Conservation (phyloP, 2,329 filamentous ascomycete genomes). For the Colletotrichum viniferum region DNA sequence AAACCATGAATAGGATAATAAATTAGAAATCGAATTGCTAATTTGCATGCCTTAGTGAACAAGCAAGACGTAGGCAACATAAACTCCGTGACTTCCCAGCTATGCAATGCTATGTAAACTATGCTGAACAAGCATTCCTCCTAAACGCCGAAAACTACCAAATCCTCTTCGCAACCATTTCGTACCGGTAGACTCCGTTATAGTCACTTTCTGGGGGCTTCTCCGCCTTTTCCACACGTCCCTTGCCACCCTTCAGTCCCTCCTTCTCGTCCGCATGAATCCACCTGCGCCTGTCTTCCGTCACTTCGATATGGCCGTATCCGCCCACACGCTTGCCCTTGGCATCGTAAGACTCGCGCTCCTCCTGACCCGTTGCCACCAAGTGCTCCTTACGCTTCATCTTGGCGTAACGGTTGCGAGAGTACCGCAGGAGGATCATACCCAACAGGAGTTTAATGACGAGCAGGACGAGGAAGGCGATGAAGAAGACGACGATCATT, state of each 20-base stretch:
- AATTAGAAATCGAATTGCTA: not conserved
- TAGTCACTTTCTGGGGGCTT: conserved; percentile 52
- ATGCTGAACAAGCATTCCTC: not conserved
- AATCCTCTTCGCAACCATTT: conserved; percentile 96
- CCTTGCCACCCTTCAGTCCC: conserved; percentile 59
- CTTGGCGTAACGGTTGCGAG: conserved; percentile 76
- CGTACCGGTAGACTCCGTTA: conserved; percentile 79
- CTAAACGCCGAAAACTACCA: conserved; percentile 62
- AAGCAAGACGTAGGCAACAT: not conserved
- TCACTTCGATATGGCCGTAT: conserved; percentile 85
- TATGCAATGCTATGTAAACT: not conserved
- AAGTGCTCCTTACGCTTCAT: conserved; percentile 76
- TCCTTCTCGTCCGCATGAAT: conserved; percentile 88
- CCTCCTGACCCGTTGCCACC: conserved; percentile 48
- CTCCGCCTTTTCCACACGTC: conserved; percentile 60
- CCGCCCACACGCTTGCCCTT: conserved; percentile 79
- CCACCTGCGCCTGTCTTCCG: conserved; percentile 83
- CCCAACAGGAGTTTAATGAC: conserved; percentile 86
- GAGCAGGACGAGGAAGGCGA: conserved; percentile 83
- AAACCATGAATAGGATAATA: not conserved
- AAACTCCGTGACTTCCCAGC: not conserved
- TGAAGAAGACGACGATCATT: conserved; percentile 86
- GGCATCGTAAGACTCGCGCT: conserved; percentile 65
- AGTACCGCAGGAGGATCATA: conserved; percentile 82
- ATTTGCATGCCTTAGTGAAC: not conserved